Evolutionary conservation across 495 filamentous ascomycete genomes (phyloP).

Genomic region (Evernia prunastri): DNA sequence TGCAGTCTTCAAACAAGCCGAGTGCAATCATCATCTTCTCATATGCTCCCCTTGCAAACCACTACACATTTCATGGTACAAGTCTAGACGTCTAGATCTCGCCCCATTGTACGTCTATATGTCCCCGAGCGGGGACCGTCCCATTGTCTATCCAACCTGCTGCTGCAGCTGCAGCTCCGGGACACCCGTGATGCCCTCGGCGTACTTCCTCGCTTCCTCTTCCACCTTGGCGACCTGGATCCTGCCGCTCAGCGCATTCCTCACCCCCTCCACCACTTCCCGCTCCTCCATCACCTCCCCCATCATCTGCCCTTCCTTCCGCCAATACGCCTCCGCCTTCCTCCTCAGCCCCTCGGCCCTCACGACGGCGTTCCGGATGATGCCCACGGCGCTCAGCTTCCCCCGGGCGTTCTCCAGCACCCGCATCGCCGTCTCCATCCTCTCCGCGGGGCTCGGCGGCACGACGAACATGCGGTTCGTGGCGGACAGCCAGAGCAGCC

Average conservation of each 20-base stretch:
- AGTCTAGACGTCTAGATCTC: neutral
- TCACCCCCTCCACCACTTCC: slow-evolving; percentile 28
- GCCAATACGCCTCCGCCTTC: slow-evolving; percentile 54
- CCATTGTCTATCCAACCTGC: neutral
- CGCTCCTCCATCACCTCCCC: slow-evolving; percentile 29
- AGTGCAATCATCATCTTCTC: neutral
- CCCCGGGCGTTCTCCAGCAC: slow-evolving; percentile 39
- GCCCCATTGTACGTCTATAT: neutral
- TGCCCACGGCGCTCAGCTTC: slow-evolving; percentile 49
- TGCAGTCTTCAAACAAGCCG: neutral
- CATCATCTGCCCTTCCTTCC: slow-evolving; percentile 33
- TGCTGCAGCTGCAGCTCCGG: neutral
- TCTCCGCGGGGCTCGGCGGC: slow-evolving; percentile 45
- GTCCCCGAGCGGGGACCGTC: neutral
- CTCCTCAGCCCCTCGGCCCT: slow-evolving; percentile 48
- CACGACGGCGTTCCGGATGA: slow-evolving; percentile 53
- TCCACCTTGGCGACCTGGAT: slow-evolving; percentile 24
- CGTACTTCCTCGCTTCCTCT: slow-evolving; percentile 26
- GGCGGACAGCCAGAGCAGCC: slow-evolving; percentile 61
- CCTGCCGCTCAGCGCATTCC: slow-evolving; percentile 25
- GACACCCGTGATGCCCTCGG: slow-evolving; percentile 20
- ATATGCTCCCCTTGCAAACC: neutral
- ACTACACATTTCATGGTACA: neutral
- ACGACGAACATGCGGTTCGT: slow-evolving; percentile 65
- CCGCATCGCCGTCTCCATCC: slow-evolving; percentile 38